phyloP scores from a whole-genome alignment of 75 land plant species.

The Gnetum montanum region DNA sequence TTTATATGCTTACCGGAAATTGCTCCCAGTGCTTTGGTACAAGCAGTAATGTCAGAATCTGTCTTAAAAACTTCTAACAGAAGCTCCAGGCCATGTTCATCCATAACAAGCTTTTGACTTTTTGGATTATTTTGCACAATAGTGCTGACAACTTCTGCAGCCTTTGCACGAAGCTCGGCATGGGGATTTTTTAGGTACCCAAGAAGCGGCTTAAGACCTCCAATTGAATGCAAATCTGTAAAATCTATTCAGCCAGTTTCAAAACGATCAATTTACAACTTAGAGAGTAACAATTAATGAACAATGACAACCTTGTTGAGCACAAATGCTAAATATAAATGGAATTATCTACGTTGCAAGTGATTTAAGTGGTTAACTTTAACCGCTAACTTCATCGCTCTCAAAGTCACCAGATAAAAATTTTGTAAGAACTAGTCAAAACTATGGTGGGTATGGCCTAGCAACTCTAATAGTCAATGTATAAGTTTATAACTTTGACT shows the following conservation, averaged over 20 bases:
- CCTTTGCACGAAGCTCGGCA: slow-evolving; percentile 78
- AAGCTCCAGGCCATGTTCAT: slow-evolving; percentile 72
- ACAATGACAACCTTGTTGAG: too few relatives aligned
- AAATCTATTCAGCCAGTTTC: slow-evolving; percentile 2
- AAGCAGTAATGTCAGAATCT: slow-evolving; percentile 68
- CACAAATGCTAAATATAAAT: background rate
- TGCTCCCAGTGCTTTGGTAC: slow-evolving; percentile 95
- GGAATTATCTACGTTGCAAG: too few relatives aligned
- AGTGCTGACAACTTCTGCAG: slow-evolving; percentile 93
- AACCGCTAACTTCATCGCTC: too few relatives aligned
- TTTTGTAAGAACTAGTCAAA: too few relatives aligned
- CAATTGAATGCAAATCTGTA: slow-evolving; percentile 86
- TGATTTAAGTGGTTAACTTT: too few relatives aligned
- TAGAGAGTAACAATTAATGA: background rate
- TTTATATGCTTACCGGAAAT: slow-evolving; percentile 66
- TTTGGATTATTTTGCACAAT: slow-evolving; percentile 95
- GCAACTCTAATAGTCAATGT: too few relatives aligned
- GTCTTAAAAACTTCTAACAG: slow-evolving; percentile 67
- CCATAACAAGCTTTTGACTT: slow-evolving; percentile 93
- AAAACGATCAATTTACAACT: too few relatives aligned
- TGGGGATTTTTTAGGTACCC: slow-evolving; percentile 63
- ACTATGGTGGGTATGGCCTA: too few relatives aligned
- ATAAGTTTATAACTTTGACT: too few relatives aligned
- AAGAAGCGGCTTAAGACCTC: slow-evolving; percentile 82
- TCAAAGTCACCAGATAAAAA: too few relatives aligned